These are phyloP conservation scores for Linum tenue DNA, from an alignment of 345 rosid species.

Conservation along the genomic window DNA sequence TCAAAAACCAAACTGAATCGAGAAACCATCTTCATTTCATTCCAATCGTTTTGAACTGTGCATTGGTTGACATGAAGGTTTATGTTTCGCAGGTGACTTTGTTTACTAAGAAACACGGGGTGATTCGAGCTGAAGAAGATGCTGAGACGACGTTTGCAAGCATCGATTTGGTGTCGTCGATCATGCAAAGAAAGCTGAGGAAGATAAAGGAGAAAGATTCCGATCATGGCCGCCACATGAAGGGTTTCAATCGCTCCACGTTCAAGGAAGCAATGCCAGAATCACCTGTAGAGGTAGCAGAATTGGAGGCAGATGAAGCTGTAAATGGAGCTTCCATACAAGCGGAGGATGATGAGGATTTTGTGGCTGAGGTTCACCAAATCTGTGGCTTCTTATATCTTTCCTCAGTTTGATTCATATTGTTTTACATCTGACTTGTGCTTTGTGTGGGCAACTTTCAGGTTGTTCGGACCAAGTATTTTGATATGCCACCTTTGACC, in stretches of 20 bases:
- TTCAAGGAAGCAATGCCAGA: constrained; percentile 21
- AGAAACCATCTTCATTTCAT: too few relatives aligned
- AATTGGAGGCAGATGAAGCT: constrained; percentile 17
- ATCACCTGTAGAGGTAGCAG: background rate
- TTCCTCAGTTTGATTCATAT: too few relatives aligned
- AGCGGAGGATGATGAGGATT: constrained; percentile 28
- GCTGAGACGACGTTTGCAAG: constrained; percentile 67
- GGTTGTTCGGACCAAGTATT: constrained; percentile 82
- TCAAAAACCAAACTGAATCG: too few relatives aligned
- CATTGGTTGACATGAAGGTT: background rate
- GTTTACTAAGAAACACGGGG: constrained; percentile 89
- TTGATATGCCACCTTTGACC: constrained; percentile 88
- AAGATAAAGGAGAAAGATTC: constrained; percentile 95
- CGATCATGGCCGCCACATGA: constrained; percentile 91
- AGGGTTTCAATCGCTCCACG: constrained; percentile 56
- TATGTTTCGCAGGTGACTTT: constrained; percentile 48
- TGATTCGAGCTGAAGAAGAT: constrained; percentile 87
- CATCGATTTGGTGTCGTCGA: constrained; percentile 75
- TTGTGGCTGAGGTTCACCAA: constrained; percentile 44
- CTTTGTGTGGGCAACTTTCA: constrained; percentile 10
- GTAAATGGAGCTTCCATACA: constrained; percentile 13
- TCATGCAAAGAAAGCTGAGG: constrained; percentile 72
- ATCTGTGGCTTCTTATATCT: background rate
- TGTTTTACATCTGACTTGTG: background rate
- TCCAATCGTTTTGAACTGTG: background rate